phyloP scores from a whole-genome alignment of 106 monocot species.

The Iris macrosiphon region DNA sequence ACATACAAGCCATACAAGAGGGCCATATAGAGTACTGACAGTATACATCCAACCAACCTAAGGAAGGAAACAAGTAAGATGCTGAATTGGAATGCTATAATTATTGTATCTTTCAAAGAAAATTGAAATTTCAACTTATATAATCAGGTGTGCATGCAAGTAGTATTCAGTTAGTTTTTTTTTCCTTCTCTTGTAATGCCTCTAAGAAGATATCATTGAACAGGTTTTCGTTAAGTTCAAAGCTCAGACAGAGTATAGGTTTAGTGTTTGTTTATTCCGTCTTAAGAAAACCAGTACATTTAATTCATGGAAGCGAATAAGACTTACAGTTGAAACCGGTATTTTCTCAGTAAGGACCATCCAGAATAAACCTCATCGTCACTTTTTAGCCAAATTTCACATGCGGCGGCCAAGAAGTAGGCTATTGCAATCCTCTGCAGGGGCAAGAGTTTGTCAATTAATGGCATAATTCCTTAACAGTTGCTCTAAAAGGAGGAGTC shows the following conservation, averaged over 20 bases:
- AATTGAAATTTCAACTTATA: too few species aligned
- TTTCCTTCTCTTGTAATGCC: too few species aligned
- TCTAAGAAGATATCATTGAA: too few species aligned
- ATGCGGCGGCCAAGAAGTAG: constrained; percentile 19
- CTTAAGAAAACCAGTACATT: too few species aligned
- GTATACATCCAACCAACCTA: constrained; percentile 16
- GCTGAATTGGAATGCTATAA: neutral
- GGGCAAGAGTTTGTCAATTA: neutral
- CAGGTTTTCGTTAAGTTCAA: too few species aligned
- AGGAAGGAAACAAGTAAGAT: neutral
- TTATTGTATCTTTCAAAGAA: too few species aligned
- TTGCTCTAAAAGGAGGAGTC: too few species aligned
- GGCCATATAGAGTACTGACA: constrained; percentile 14
- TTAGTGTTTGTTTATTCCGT: too few species aligned
- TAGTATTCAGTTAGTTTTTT: too few species aligned
- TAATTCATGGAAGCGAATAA: too few species aligned
- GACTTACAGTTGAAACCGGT: constrained; percentile 20
- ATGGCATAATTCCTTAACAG: neutral
- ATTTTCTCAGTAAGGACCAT: constrained; percentile 19
- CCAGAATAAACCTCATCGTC: constrained; percentile 33
- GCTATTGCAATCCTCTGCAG: constrained; percentile 35
- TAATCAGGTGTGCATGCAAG: too few species aligned
- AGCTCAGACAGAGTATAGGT: too few species aligned
- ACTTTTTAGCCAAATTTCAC: constrained; percentile 27
- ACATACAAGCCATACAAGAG: constrained; percentile 33